Percentiles rank a stretch among this genome's conserved stretches.
Conservation (phyloP, 768 basidiomycete species). For the Auricularia sp. region DNA sequence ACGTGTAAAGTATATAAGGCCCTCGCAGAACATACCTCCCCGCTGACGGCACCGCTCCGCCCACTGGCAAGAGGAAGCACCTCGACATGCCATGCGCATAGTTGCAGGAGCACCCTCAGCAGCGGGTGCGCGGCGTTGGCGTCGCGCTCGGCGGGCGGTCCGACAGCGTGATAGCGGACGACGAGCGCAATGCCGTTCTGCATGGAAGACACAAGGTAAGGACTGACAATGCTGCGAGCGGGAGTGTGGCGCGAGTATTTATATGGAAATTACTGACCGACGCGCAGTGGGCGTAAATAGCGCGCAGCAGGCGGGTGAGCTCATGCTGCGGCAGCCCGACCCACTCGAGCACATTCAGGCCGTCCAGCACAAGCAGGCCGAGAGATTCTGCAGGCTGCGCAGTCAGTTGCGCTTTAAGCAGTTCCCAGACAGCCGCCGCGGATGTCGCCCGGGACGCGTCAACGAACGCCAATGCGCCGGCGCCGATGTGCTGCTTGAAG, state of each 20-base stretch:
- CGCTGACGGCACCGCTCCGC: slow-evolving; percentile 65
- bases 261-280: neutral
- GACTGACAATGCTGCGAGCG: neutral
- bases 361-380: slow-evolving; percentile 58
- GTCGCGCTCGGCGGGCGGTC: neutral
- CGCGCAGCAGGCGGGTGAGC: slow-evolving; percentile 48
- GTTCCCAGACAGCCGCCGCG: neutral
- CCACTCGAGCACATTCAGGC: slow-evolving; percentile 60
- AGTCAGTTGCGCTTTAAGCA: neutral
- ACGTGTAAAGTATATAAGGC: neutral
- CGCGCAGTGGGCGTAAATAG: slow-evolving; percentile 43
- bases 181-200: slow-evolving; percentile 47
- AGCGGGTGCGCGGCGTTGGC: slow-evolving; percentile 50
- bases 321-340: slow-evolving; percentile 46
- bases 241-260: neutral
- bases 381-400: neutral
- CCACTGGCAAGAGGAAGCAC: slow-evolving; percentile 64
- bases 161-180: slow-evolving; percentile 50
- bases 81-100: slow-evolving; percentile 61
- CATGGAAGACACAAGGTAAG: neutral
- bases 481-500: neutral
- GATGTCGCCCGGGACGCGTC: neutral
- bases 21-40: slow-evolving; percentile 41
- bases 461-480: neutral
- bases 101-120: slow-evolving; percentile 46